phyloP scores from a whole-genome alignment of 2,329 filamentous ascomycete genomes.

The Fusarium agapanthi region DNA sequence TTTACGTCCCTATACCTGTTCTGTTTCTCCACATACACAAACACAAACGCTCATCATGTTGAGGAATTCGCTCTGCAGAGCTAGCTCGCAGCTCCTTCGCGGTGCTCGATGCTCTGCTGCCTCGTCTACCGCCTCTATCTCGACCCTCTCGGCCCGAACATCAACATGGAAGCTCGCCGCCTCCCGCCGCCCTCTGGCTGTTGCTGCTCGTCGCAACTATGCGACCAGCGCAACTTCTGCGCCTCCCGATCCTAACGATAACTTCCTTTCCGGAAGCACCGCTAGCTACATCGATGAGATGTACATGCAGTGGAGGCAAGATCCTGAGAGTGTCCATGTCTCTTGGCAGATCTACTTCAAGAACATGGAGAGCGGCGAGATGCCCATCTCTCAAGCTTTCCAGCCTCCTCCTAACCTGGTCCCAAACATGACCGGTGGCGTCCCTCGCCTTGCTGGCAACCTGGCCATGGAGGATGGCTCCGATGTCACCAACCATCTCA shows the following conservation, averaged over 20 bases:
- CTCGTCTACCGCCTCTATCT: slow-evolving; percentile 53
- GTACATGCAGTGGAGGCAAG: slow-evolving; percentile 97
- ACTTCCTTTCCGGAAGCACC: slow-evolving; percentile 94
- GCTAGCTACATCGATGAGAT: slow-evolving; percentile 99
- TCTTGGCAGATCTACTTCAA: slow-evolving; percentile 99
- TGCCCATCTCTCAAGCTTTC: slow-evolving; percentile 98
- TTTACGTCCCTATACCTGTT: slow-evolving; percentile 19
- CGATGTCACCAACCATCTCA: slow-evolving; percentile 94
- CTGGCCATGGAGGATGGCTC: slow-evolving; percentile 74
- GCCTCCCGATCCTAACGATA: slow-evolving; percentile 85
- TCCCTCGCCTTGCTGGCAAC: slow-evolving; percentile 76
- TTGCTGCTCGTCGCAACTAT: slow-evolving; percentile 61
- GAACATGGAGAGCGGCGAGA: slow-evolving; percentile 98
- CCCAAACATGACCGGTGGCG: slow-evolving; percentile 79
- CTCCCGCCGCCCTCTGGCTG: slow-evolving; percentile 58
- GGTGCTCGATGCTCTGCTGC: slow-evolving; percentile 59
- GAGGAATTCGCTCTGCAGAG: slow-evolving; percentile 72
- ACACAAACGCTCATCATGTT: slow-evolving; percentile 65
- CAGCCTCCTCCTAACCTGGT: slow-evolving; percentile 93
- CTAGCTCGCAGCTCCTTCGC: slow-evolving; percentile 69
- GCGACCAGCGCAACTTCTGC: slow-evolving; percentile 62
- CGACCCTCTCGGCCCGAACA: slow-evolving; percentile 51
- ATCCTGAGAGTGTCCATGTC: slow-evolving; percentile 92
- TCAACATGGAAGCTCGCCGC: slow-evolving; percentile 56
- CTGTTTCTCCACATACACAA: slow-evolving; percentile 30